Base-by-base conservation (phyloP, 345 rosid species). In the Arabis hirsuta region DNA sequence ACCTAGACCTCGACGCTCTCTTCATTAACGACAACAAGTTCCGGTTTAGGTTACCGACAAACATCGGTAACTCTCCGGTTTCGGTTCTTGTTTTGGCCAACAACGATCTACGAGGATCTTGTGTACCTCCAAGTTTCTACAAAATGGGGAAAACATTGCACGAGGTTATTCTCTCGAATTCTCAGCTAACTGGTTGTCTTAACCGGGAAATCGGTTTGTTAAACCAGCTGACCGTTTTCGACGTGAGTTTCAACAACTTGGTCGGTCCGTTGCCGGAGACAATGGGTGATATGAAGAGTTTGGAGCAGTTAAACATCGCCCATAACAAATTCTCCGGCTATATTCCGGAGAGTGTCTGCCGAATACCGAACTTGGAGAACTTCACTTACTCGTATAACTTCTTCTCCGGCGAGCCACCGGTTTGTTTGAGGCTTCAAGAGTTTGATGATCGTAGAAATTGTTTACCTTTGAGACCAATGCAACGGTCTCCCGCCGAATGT, bases 11-110 rank as follows among this genome's bases (percentile, higher is more conserved):
- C 5, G 98, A 93, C 32, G 97, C 98, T 2, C 70, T 93, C 51
- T 93, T 93, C 72, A 78, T 93, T 46, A 93, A 93, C 80, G 55
- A 86, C 87, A 93, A 93, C 78, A 84, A 84, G n/a, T 93, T 93
- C 76, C 73, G 48, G 53, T 84, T 88, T 14, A 57, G 84, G 9
- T 6, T 90, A 42, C 98, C 98, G 0, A 24, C n/a, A 1, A 93
- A 90, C 80, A 68, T 90, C 0, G 98, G 96, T 0, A 87, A 89
- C 77, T 93, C 96, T 12, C 74, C 90, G 0, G 96, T 85, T 44
- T 90, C 97, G 0, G 96, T 87, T 54, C 66, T 89, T 39, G 98
- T 93, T 48, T 71, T 90, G 58, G 92, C 98, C 3, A 90, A 89
- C 75, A 93, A 83, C 59, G 71, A 79, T 77, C 67, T 93, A 38